These are phyloP conservation scores for Sphagnum tenellum DNA, from an alignment of 225 moss, liverwort and hornwort species.

Conservation along the genomic window DNA sequence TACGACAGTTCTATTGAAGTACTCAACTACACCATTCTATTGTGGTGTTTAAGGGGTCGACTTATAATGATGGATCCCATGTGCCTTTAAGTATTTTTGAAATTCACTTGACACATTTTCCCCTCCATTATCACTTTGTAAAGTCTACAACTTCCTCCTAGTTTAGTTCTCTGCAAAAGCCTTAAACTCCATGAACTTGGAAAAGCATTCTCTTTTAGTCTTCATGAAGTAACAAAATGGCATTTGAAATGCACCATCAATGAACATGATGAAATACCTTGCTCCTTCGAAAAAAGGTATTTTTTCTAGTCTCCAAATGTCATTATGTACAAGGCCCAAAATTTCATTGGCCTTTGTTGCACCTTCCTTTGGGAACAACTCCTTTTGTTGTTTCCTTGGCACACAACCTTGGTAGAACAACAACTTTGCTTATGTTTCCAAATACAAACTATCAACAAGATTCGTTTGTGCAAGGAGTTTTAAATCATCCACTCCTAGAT, in stretches of 20 bases:
- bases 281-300: background rate
- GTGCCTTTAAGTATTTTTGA: background rate
- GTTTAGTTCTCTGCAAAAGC: background rate
- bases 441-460: background rate
- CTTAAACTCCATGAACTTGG: constrained; percentile 1
- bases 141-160: background rate
- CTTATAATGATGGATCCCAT: background rate
- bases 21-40: background rate
- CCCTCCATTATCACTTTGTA: constrained; percentile 4
- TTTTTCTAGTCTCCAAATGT: background rate
- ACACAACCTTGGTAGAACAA: background rate
- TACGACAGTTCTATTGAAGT: background rate
- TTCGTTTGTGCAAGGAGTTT: background rate
- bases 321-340: background rate
- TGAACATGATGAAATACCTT: constrained; percentile 4
- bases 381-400: background rate
- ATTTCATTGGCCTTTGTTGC: background rate
- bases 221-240: constrained; percentile 2
- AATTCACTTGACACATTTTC: background rate
- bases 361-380: background rate
- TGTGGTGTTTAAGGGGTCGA: background rate
- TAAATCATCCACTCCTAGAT: background rate
- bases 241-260: constrained; percentile 2
- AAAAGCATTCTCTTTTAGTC: constrained; percentile 3
- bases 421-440: background rate